Evolutionary conservation across 2,329 filamentous ascomycete species (phyloP), one percentile per base, ranked within the genome.

Genomic region (Magnaporthiopsis poae): DNA sequence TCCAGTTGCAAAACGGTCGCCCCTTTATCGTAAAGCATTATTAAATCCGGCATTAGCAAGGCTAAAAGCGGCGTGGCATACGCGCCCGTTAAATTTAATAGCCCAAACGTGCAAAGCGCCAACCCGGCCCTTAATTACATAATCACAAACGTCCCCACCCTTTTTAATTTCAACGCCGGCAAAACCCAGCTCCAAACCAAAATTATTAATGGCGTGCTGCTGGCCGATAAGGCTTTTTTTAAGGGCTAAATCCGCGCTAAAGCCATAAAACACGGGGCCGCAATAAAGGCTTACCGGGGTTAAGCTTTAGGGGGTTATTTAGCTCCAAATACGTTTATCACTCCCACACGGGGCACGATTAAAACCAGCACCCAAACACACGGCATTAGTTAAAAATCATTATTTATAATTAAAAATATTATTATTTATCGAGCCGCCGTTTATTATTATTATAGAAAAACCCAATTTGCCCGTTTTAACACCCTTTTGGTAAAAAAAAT

Each of bases 131-230:
- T 81, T 72, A 80, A 78, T 8, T 87, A 86, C 73, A 84, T 85
- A 82, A 84, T 88, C 71, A 84, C 79, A 33, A 80, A 79, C 21
- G 78, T 87, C 68, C 85, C 85, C 31, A 87, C 84, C 11, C 74
- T 88, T 66, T 75, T 87, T 63, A 81, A 80, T 71, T 87, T 88
- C 71, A 82, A 85, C 67, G 80, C 79, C 25, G 81, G 82, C 62
- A 84, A 86, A 74, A 78, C 82, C 0, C 79, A 83, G 73, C 74
- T 75, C 0, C 72, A 75, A 65, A 83, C 81, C 61, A 83, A 81
- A 73, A 72, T 86, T 31, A 74, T 76, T 2, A 83, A 86, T 71
- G 81, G 76, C 21, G 77, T 77, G 67, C 76, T 77, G 69, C 75
- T 88, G 68, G 76, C 77, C 2, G 81, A 86, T 70, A 75, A 78